A percentile compares a stretch with the other conserved stretches of the same genome.
These are phyloP conservation scores for Dictyophora rubrovolvata DNA, from an alignment of 768 basidiomycete species.

Conservation along the genomic window DNA sequence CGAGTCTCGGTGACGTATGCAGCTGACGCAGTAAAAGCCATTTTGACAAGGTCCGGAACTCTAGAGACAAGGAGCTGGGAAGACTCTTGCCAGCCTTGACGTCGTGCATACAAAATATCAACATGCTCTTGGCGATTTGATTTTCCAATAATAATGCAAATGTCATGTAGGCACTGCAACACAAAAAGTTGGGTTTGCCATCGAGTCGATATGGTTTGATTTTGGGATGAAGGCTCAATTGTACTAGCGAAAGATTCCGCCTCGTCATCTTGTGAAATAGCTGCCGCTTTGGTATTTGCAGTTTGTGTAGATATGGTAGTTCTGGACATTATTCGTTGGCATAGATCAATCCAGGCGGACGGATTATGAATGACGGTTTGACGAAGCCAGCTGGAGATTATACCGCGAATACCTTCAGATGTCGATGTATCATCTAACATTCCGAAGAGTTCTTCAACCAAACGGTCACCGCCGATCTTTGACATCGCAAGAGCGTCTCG, in stretches of 20 bases:
- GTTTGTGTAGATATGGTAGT: slow-evolving; percentile 79
- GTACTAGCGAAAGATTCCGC: slow-evolving; percentile 63
- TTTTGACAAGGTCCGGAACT: slow-evolving; percentile 87
- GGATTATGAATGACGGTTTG: slow-evolving; percentile 92
- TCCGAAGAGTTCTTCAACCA: slow-evolving; percentile 91
- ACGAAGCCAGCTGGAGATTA: slow-evolving; percentile 88
- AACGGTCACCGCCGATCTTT: slow-evolving; percentile 82
- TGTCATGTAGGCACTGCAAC: slow-evolving; percentile 81
- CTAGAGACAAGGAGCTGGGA: slow-evolving; percentile 69
- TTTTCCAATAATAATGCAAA: slow-evolving; percentile 63
- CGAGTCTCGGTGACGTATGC: slow-evolving; percentile 95
- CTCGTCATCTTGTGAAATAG: slow-evolving; percentile 73
- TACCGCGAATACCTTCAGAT: slow-evolving; percentile 86
- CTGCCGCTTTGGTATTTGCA: slow-evolving; percentile 44
- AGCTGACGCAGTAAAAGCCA: slow-evolving; percentile 96
- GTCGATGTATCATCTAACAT: slow-evolving; percentile 93
- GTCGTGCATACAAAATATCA: slow-evolving; percentile 61
- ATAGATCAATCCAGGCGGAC: slow-evolving; percentile 96
- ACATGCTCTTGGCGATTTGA: slow-evolving; percentile 78
- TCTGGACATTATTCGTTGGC: slow-evolving; percentile 92
- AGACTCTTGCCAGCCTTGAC: slow-evolving; percentile 38
- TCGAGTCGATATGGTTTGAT: slow-evolving; percentile 50
- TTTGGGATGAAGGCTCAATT: slow-evolving; percentile 19
- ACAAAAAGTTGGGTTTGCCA: slow-evolving; percentile 98
- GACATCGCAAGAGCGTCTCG: slow-evolving; percentile 88